phyloP scores from a whole-genome alignment of 2,329 filamentous ascomycete species.

The Diplocarpon rosae region DNA sequence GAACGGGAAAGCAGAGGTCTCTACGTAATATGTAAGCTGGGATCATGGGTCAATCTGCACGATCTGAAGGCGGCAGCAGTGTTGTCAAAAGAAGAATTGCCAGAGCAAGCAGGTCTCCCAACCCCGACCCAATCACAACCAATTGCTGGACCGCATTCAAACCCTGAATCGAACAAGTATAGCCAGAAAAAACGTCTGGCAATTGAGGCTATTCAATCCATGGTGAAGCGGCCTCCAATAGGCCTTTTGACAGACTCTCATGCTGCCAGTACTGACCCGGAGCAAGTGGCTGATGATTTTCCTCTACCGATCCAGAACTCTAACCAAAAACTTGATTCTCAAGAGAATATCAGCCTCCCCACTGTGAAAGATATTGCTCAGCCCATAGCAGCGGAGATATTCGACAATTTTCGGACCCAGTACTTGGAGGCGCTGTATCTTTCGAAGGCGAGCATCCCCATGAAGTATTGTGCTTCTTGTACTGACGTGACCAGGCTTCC shows the following conservation, averaged over 20 bases:
- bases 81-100: constrained; percentile 30
- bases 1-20: constrained; percentile 51
- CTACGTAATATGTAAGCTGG: constrained; percentile 60
- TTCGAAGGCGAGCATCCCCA: constrained; percentile 41
- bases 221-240: constrained; percentile 38
- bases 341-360: background rate
- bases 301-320: constrained; percentile 4
- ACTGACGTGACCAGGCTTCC: constrained; percentile 50
- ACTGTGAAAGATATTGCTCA: constrained; percentile 7
- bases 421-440: constrained; percentile 52
- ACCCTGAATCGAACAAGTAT: constrained; percentile 19
- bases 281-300: constrained; percentile 2
- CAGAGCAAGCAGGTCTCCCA: constrained; percentile 18
- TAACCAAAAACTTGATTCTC: background rate
- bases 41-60: constrained; percentile 51
- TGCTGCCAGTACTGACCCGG: constrained; percentile 1
- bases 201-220: constrained; percentile 52
- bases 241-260: constrained; percentile 6
- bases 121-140: background rate
- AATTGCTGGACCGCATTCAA: no score
- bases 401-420: constrained; percentile 45
- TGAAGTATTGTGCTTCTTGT: constrained; percentile 26
- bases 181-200: constrained; percentile 44
- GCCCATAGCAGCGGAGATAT: constrained; percentile 38
- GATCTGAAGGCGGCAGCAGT: constrained; percentile 41